These are phyloP conservation scores for Aspergillus clavatus DNA, from an alignment of 2,329 filamentous ascomycete species.

Conservation along the genomic window DNA sequence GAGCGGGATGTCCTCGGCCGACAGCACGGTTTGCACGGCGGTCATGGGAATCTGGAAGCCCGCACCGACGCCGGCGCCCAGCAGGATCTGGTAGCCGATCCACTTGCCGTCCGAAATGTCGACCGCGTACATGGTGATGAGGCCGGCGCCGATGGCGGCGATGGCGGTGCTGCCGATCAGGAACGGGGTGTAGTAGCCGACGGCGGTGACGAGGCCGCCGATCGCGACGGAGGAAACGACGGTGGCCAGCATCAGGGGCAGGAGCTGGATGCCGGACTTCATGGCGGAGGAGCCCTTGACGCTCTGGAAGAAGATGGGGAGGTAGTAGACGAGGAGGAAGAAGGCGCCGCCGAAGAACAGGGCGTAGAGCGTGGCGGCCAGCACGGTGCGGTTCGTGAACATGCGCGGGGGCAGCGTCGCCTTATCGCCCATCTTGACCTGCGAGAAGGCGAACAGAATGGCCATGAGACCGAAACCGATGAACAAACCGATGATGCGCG, in stretches of 20 bases:
- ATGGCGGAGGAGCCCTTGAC: conserved; percentile 41
- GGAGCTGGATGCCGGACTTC: conserved; percentile 42
- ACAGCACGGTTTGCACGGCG: conserved; percentile 33
- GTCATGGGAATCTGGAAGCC: conserved; percentile 36
- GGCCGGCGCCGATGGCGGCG: conserved; percentile 37
- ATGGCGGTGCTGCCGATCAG: conserved; percentile 34
- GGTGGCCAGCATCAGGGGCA: conserved; percentile 37
- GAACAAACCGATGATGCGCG: conserved; percentile 21
- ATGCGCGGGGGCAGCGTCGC: conserved; percentile 50
- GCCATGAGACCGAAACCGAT: conserved; percentile 24
- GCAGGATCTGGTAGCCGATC: conserved; percentile 37
- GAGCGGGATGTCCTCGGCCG: conserved; percentile 29
- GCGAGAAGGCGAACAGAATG: conserved; percentile 41
- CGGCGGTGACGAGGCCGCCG: conserved; percentile 29
- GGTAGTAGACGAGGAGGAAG: conserved; percentile 38
- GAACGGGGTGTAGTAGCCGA: conserved; percentile 41
- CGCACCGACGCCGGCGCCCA: conserved; percentile 32
- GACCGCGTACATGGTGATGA: conserved; percentile 37
- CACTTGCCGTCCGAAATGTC: conserved; percentile 32
- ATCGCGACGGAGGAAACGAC: conserved; percentile 32
- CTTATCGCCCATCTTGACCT: conserved; percentile 46
- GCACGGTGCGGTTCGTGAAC: conserved; percentile 43
- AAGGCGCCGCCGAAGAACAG: conserved; percentile 37
- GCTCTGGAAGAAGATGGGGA: conserved; percentile 48
- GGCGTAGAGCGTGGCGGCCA: conserved; percentile 27